phyloP scores from a whole-genome alignment of 768 basidiomycete genomes.

The Pulveroboletus sp. region DNA sequence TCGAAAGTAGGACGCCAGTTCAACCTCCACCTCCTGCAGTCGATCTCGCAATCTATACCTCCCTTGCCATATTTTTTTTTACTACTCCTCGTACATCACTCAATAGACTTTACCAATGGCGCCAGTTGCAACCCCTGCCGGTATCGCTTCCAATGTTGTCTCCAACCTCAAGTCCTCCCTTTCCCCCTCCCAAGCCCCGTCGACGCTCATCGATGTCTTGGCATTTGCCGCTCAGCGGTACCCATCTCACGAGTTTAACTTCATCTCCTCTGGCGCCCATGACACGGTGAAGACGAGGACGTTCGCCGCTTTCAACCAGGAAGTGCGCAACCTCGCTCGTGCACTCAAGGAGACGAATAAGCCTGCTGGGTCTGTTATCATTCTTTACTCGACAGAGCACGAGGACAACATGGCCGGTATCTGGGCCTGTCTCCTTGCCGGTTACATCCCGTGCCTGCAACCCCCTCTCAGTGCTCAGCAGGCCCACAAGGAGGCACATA shows the following conservation, averaged over 20 bases:
- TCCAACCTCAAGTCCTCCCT: too few relatives aligned
- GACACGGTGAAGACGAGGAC: conserved; percentile 21
- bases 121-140: conserved; percentile 16
- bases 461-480: conserved; percentile 28
- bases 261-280: conserved; percentile 23
- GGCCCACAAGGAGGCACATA: conserved; percentile 24
- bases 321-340: conserved; percentile 2
- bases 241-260: conserved; percentile 21
- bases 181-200: not conserved
- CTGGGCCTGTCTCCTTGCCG: conserved; percentile 27
- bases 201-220: conserved; percentile 24
- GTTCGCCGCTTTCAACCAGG: conserved; percentile 15
- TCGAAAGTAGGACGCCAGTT: not conserved
- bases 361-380: conserved; percentile 19
- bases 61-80: not conserved
- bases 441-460: conserved; percentile 27
- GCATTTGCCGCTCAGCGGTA: conserved; percentile 15
- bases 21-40: not conserved
- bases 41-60: not conserved
- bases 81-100: not conserved
- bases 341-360: conserved; percentile 15
- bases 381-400: conserved; percentile 27
- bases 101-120: conserved; percentile 1
- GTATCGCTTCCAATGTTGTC: not conserved
- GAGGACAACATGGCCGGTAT: conserved; percentile 28